Percentiles rank a stretch among this genome's conserved stretches.
Evolutionary conservation across 2,329 filamentous ascomycete species (phyloP).

Genomic region (Alternaria sp.): DNA sequence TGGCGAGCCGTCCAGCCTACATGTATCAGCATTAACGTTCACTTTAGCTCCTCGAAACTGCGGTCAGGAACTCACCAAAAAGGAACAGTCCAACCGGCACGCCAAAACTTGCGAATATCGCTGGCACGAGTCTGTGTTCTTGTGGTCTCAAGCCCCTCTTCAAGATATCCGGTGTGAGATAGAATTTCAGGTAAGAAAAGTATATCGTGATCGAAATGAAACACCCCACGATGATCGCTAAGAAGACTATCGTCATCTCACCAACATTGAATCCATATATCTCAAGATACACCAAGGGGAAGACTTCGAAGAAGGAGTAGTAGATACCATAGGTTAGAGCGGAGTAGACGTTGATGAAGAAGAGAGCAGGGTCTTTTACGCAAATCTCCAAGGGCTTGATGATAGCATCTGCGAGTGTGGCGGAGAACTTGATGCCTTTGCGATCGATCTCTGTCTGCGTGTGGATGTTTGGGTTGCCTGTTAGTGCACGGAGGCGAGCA

Average conservation of each 20-base stretch:
- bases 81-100: conserved; percentile 73
- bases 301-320: conserved; percentile 79
- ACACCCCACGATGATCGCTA: conserved; percentile 80
- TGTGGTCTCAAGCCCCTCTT: conserved; percentile 73
- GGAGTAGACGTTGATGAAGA: conserved; percentile 86
- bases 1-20: conserved; percentile 70
- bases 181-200: conserved; percentile 82
- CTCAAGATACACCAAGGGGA: conserved; percentile 72
- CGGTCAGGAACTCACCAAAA: conserved; percentile 53
- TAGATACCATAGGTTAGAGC: conserved; percentile 78
- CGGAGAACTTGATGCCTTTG: conserved; percentile 44
- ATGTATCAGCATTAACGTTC: not conserved
- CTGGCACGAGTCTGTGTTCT: conserved; percentile 80
- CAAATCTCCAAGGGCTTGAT: conserved; percentile 82
- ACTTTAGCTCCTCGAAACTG: too few species aligned
- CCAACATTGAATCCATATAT: conserved; percentile 81
- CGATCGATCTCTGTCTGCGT: conserved; percentile 83
- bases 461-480: conserved; percentile 71
- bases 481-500: conserved; percentile 73
- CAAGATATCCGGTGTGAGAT: conserved; percentile 65
- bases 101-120: conserved; percentile 62
- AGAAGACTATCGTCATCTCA: conserved; percentile 83
- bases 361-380: conserved; percentile 83
- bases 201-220: conserved; percentile 69
- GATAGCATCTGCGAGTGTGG: conserved; percentile 65